phyloP scores from a whole-genome alignment of 1,284 basidiomycete species.

The Ustilago nuda region DNA sequence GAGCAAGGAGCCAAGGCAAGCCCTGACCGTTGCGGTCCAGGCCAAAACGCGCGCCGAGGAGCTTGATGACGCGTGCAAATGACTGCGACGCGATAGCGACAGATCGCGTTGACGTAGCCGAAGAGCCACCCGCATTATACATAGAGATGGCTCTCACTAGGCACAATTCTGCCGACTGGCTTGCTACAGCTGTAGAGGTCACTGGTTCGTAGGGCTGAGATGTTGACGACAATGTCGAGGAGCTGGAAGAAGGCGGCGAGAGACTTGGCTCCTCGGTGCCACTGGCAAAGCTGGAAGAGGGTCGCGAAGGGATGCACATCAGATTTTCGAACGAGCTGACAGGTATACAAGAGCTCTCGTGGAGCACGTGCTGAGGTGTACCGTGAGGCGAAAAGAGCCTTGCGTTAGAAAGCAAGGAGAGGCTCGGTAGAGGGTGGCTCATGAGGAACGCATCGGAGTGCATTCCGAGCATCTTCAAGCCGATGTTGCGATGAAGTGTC shows the following conservation, averaged over 20 bases:
- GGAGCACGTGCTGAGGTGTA: background rate
- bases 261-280: background rate
- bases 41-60: constrained; percentile 19
- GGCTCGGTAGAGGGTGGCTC: constrained; percentile 43
- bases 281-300: constrained; percentile 5
- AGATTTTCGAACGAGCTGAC: constrained; percentile 24
- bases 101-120: background rate
- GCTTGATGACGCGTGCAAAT: constrained; percentile 23
- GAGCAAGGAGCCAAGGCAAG: constrained; percentile 18
- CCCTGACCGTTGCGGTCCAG: constrained; percentile 3
- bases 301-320: constrained; percentile 12
- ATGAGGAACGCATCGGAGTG: constrained; percentile 43
- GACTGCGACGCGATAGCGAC: constrained; percentile 25
- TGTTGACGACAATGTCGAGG: background rate
- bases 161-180: constrained; percentile 3
- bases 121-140: background rate
- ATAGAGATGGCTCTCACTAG: constrained; percentile 19
- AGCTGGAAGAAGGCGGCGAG: background rate
- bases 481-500: constrained; percentile 12
- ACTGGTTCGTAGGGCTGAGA: background rate
- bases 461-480: constrained; percentile 32
- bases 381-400: background rate
- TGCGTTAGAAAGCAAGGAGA: constrained; percentile 11
- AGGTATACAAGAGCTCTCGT: background rate
- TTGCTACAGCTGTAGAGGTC: constrained; percentile 1